A percentile compares a stretch with the other conserved stretches of the same genome.
Evolutionary conservation across 495 filamentous ascomycete genomes (phyloP).

Genomic region (Aspergillus leporis): DNA sequence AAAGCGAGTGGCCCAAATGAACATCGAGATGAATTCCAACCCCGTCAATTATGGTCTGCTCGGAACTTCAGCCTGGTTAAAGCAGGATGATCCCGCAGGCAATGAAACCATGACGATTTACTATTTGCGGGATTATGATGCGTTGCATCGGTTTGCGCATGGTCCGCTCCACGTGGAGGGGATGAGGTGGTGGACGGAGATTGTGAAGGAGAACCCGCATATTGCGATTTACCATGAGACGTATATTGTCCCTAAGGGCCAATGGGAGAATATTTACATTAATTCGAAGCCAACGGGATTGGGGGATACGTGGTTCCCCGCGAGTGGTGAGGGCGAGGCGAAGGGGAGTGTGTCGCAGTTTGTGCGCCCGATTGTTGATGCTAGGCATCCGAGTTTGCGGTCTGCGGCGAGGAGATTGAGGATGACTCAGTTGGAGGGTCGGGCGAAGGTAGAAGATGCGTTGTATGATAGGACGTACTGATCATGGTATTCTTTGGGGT

Average conservation of each 20-base stretch:
- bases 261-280: conserved; percentile 49
- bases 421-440: neutral
- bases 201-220: conserved; percentile 38
- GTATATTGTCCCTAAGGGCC: conserved; percentile 37
- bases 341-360: neutral
- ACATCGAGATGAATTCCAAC: conserved; percentile 17
- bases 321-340: neutral
- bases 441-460: neutral
- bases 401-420: neutral
- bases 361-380: conserved; percentile 6
- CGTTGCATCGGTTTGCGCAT: conserved; percentile 52
- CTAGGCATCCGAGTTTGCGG: neutral
- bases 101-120: conserved; percentile 41
- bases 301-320: conserved; percentile 18
- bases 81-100: conserved; percentile 20
- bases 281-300: conserved; percentile 31
- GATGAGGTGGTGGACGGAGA: conserved; percentile 48
- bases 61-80: conserved; percentile 21
- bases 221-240: conserved; percentile 51
- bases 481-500: neutral
- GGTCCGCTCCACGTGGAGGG: conserved; percentile 41
- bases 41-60: conserved; percentile 35
- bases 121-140: conserved; percentile 51
- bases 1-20: conserved; percentile 1
- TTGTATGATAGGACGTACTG: neutral